Conservation (phyloP, 176 grass and related monocot genomes). For the Echinochloa phyllopogon region DNA sequence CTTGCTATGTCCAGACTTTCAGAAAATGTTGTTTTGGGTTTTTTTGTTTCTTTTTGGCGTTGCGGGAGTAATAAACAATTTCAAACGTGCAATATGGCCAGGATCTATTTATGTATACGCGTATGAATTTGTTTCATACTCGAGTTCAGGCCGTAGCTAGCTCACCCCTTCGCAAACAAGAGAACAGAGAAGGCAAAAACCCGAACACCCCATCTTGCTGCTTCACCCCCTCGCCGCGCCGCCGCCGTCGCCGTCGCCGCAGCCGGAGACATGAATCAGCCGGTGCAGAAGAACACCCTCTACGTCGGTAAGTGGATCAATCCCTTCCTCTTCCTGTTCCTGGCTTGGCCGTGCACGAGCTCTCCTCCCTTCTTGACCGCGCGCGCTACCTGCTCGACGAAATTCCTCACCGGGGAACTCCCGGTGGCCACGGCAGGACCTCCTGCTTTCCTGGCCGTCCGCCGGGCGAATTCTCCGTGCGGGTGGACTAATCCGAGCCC, state of each 20-base stretch:
- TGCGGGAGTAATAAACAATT: no score
- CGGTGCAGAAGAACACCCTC: conserved; percentile 96
- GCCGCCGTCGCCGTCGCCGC: conserved; percentile 8
- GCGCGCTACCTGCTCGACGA: conserved; percentile 57
- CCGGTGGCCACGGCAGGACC: not conserved
- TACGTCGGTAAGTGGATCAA: conserved; percentile 71
- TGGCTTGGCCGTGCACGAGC: no score
- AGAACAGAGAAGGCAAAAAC: not conserved
- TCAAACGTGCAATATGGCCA: no score
- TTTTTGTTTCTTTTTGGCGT: no score
- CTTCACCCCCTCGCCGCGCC: not conserved
- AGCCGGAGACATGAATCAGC: conserved; percentile 61
- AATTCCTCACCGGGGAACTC: conserved; percentile 28
- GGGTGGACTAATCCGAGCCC: not conserved
- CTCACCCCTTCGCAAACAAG: not conserved
- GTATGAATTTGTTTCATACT: not conserved
- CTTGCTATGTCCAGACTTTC: no score
- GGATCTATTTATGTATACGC: not conserved
- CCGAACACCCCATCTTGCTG: not conserved
- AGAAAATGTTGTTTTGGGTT: no score
- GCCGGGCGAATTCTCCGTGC: not conserved
- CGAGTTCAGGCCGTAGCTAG: not conserved
- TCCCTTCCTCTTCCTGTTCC: not conserved
- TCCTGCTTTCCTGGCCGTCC: not conserved
- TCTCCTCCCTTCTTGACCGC: not conserved